Conservation (phyloP, 2,329 filamentous ascomycete genomes). For the Cadophora sp. region DNA sequence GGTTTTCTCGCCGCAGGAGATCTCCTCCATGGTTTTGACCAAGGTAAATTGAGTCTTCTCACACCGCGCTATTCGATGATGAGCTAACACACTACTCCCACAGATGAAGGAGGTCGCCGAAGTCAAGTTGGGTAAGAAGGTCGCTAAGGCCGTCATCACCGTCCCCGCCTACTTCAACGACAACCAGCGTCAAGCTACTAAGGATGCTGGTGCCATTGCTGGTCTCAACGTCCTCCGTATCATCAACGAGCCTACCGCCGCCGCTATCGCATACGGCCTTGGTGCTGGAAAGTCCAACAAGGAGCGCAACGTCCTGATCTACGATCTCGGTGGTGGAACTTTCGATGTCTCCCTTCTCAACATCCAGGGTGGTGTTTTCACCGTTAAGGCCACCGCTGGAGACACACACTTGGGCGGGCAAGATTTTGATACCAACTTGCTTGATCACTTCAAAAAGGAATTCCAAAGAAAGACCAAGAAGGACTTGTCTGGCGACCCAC, state of each 20-base stretch:
- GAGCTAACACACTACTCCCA: constrained; percentile 26
- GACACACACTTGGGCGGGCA: constrained; percentile 96
- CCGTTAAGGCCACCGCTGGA: constrained; percentile 97
- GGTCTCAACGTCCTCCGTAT: constrained; percentile 99
- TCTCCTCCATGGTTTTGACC: constrained; percentile 97
- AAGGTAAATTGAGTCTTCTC: constrained; percentile 71
- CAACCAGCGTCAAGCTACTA: constrained; percentile 99
- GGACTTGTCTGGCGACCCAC: constrained; percentile 78
- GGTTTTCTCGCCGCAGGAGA: constrained; percentile 97
- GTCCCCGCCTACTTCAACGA: constrained; percentile 99
- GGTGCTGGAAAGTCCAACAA: constrained; percentile 93
- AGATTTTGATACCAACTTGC: constrained; percentile 94
- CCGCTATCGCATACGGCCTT: constrained; percentile 97
- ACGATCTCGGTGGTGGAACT: constrained; percentile 99
- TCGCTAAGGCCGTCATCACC: constrained; percentile 98
- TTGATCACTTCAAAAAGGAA: constrained; percentile 97
- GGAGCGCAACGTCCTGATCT: constrained; percentile 99
- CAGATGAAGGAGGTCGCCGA: constrained; percentile 99
- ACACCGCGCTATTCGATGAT: neutral
- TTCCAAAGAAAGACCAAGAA: constrained; percentile 84
- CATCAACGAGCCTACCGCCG: constrained; percentile 99
- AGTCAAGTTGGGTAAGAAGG: constrained; percentile 97
- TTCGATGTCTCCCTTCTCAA: constrained; percentile 99
- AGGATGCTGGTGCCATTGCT: constrained; percentile 97
- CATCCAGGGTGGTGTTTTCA: constrained; percentile 99